Evolutionary conservation across 1,284 basidiomycete species (phyloP), one percentile per base, ranked within the genome.

Genomic region (Blastosporella zonata): DNA sequence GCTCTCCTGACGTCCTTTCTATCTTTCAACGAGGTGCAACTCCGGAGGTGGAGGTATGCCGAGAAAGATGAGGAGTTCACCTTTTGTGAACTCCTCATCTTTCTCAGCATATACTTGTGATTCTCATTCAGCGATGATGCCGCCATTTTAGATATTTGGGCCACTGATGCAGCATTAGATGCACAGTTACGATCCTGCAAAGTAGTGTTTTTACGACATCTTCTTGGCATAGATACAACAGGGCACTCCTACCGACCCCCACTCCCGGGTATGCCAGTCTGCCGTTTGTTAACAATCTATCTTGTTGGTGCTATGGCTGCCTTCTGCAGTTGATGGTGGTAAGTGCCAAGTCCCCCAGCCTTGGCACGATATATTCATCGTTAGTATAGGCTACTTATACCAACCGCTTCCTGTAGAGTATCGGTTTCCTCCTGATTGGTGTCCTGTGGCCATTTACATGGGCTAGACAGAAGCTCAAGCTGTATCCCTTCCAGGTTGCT

Each of bases 1-100:
- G 92, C 2, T 91, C 87, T 2, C 93, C 93, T 0, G 92, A 95
- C 64, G 94, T 95, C 50, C 67, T 95, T 3, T 90, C 90, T 9
- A 94, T 95, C 88, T 95, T 95, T 60, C 73, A 81, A n/a, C 75
- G 79, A 5, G 90, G 90, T n/a, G 90, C 89, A 3, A 75, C 73
- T 0, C 76, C 79, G 1, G 86, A 77, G 54, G 88, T 94, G 0
- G 75, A 78, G 38, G 82, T 82, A 46, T 92, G 86, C 86, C 47
- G 87, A 89, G 59, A 79, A 84, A 18, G 84, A 81, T 31, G 90
- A 93, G 58, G 89, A 93, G 62, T 93, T 91, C 56, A 91, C 90
- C 0, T 88, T 87, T 77, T 84, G 88, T 81, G 3, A 12, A 4
- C 4, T 12, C 31, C 91, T 92, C 0, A 88, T 85, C 1, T 71